Base-by-base conservation (phyloP, 2,329 filamentous ascomycete species). In the Aspergillus cejpii region DNA sequence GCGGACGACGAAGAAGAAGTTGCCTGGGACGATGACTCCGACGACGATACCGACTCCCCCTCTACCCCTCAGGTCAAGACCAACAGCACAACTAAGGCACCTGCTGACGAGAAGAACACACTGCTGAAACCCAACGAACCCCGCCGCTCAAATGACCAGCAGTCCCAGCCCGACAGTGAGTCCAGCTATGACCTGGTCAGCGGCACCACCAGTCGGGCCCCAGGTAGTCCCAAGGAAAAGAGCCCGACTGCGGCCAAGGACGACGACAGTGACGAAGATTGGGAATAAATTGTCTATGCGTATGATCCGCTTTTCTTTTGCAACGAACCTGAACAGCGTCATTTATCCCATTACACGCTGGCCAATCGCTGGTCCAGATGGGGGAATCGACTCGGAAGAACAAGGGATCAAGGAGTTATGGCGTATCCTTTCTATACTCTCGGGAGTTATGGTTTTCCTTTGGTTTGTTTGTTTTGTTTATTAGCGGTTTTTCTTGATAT, bases 151-250 rank as follows among this genome's bases (percentile, higher is more conserved):
- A 85, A 94, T 59, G 89, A 95, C 60, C 85, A 89, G 64, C 89
- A 91, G 64, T 94, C 87, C 20, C 86, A 92, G 55, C 82, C 89
- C 6, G 92, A 92, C 59, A 96, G 91, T 63, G 92, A 98, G 58
- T 87, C 87, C 14, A 95, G 89, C 70, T 98, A 98, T 65, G 92
- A 98, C 64, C 77, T 98, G 26, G 88, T 98, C 37, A 90, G 85
- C 41, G 86, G 85, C 39, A 79, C 80, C 36, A 81, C 83, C 28
- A 95, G 87, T 64, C 85, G 86, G 53, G 84, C 88, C 14, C 85
- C 88, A 1, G 77, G 78, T 4, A 82, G 77, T 48, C 80, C 80
- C 2, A 76, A 77, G 58, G 76, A 79, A 45, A 67, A 67, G 48
- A 74, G 67, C 41, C 37, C 56, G 5, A 34, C 51, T 15, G 60